Base-by-base conservation (phyloP, 805 yeast species). In the Vanderwaltozyma tropicalis region DNA sequence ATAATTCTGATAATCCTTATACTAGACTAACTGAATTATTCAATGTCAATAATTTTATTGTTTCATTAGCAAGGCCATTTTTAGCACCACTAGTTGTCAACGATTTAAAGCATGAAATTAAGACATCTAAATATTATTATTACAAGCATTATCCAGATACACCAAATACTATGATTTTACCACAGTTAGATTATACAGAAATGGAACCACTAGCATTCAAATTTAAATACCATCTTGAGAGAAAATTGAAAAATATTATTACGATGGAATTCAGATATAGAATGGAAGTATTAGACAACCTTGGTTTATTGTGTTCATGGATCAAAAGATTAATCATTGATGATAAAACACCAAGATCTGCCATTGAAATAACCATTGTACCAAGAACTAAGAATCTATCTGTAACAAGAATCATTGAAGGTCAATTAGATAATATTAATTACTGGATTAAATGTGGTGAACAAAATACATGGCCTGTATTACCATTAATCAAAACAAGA, bases 361-460 rank as follows among this genome's bases (percentile, higher is more conserved):
- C 87, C 7, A 74, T 85, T 40, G 96, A 89, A 51, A 77, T 89
- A 14, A 84, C 95, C 0, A 80, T 92, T 29, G 96, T 89, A 4
- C 97, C 97, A 0, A 89, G 80, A 52, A 63, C 87, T 35, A 68
- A 80, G 38, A 77, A 85, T 26, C 62, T 87, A 35, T 65, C 86
- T 47, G 73, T 85, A 43, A 79, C 86, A 31, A 67, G 86, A 46
- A 78, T 87, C 0, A 73, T 86, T 50, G 95, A 86, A 53, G 80
- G 83, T 3, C 79, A 79, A 49, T 71, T 80, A 52, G 80, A 76
- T 41, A 87, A 85, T 55, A 80, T 87, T 17, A 81, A 86, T 5
- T 85, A 86, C 53, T 89, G 96, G 94, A 76, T 87, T 12, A 64
- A 72, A 37, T 85, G 88, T 24, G 98, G 98, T 5, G 96, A 89